Conservation (phyloP, 352 stramenopile genomes). For the Globisporangium ultimum region DNA sequence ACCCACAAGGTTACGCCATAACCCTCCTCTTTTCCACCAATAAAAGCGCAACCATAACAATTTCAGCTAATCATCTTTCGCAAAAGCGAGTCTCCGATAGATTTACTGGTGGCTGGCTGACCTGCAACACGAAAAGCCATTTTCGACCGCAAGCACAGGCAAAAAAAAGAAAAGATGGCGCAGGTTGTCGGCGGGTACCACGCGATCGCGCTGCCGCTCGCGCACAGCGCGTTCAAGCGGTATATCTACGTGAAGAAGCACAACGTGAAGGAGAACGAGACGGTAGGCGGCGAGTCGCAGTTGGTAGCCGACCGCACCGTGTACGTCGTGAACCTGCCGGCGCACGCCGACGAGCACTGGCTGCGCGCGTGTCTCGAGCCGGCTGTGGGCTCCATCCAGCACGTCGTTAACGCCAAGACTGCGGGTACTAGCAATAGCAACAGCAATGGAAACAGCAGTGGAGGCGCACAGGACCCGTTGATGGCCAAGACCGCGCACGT, state of each 20-base stretch:
- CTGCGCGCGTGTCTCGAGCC: slow-evolving; percentile 45
- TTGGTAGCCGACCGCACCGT: slow-evolving; percentile 62
- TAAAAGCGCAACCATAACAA: not conserved
- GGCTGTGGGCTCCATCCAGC: slow-evolving; percentile 52
- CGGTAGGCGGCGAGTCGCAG: slow-evolving; percentile 27
- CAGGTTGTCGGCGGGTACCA: slow-evolving; percentile 63
- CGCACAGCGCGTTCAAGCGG: slow-evolving; percentile 51
- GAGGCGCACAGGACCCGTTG: slow-evolving; percentile 13
- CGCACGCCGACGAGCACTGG: slow-evolving; percentile 41
- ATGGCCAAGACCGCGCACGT: slow-evolving; percentile 50
- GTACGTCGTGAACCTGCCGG: slow-evolving; percentile 74
- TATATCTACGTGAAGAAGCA: slow-evolving; percentile 84
- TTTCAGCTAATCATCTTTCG: slow-evolving; percentile 2
- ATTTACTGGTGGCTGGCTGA: not conserved
- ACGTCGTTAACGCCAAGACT: slow-evolving; percentile 31
- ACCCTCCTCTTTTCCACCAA: not conserved
- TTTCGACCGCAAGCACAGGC: not conserved
- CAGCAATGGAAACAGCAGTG: not conserved
- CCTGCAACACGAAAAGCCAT: slow-evolving; percentile 1
- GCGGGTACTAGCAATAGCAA: slow-evolving; percentile 11
- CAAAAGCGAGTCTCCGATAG: not conserved
- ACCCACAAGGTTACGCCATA: not conserved
- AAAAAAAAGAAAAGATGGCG: slow-evolving; percentile 16
- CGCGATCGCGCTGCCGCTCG: slow-evolving; percentile 63
- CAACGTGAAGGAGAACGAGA: slow-evolving; percentile 35